Conservation (phyloP, 2,329 filamentous ascomycete species). For the Diplocarpon rosae region DNA sequence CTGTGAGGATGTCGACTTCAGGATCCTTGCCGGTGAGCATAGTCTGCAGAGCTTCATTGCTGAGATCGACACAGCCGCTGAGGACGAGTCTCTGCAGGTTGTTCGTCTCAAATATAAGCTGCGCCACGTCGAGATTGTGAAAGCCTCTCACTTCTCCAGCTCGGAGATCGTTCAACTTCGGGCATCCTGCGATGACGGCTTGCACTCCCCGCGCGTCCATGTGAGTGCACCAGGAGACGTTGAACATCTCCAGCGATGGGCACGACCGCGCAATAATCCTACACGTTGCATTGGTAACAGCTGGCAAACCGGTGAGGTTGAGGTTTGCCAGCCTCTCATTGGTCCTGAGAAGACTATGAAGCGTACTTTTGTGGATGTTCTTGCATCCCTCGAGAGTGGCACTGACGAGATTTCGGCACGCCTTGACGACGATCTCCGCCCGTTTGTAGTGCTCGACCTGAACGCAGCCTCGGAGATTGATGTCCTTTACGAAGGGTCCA, state of each 20-base stretch:
- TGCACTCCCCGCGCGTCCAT: conserved; percentile 69
- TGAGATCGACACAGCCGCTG: conserved; percentile 68
- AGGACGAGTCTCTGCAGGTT: conserved; percentile 73
- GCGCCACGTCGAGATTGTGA: conserved; percentile 59
- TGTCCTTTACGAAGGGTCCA: conserved; percentile 79
- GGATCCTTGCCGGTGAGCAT: conserved; percentile 69
- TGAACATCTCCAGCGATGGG: conserved; percentile 69
- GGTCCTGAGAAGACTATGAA: conserved; percentile 63
- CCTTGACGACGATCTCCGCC: conserved; percentile 65
- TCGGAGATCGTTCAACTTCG: conserved; percentile 64
- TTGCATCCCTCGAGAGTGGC: conserved; percentile 83
- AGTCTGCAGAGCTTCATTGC: conserved; percentile 58
- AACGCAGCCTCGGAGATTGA: conserved; percentile 85
- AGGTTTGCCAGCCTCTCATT: conserved; percentile 73
- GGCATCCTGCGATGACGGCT: conserved; percentile 61
- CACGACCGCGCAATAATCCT: conserved; percentile 76
- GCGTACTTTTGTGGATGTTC: conserved; percentile 66
- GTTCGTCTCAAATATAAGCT: conserved; percentile 68
- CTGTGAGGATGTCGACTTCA: conserved; percentile 71
- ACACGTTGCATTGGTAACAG: conserved; percentile 75
- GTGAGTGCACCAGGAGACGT: conserved; percentile 87
- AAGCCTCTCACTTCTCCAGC: conserved; percentile 76
- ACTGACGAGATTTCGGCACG: conserved; percentile 78
- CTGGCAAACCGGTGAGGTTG: conserved; percentile 72
- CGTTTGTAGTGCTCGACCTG: conserved; percentile 77